phyloP scores from a whole-genome alignment of 192 early-diverging fungal genomes.

The Coemansia sp. region DNA sequence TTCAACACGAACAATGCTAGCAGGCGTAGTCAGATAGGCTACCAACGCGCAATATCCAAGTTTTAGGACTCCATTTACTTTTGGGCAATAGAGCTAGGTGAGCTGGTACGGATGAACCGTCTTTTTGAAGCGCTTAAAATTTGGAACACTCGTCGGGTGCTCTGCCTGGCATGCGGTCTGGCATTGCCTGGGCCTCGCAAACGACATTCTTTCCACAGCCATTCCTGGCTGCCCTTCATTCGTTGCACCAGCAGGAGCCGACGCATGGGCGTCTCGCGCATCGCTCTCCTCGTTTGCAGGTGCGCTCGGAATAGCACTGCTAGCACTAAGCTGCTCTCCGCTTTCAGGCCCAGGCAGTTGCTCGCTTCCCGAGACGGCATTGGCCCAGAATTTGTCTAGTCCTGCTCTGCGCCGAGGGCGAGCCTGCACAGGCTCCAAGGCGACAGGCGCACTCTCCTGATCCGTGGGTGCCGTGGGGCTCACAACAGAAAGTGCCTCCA shows the following conservation, averaged over 20 bases:
- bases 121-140: conserved; percentile 48
- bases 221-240: background rate
- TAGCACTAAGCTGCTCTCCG: background rate
- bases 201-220: background rate
- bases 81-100: background rate
- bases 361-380: background rate
- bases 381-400: conserved; percentile 16
- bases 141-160: conserved; percentile 3
- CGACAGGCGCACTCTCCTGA: background rate
- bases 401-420: conserved; percentile 5
- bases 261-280: background rate
- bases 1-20: conserved; percentile 7
- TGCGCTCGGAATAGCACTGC: background rate
- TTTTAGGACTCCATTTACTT: background rate
- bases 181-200: background rate
- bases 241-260: background rate
- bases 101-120: conserved; percentile 31
- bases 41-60: background rate
- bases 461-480: background rate
- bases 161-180: background rate
- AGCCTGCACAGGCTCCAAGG: background rate
- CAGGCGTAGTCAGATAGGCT: conserved; percentile 16
- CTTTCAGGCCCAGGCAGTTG: background rate
- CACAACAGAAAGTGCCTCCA: background rate
- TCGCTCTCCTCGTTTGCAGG: background rate